Conservation (phyloP, 164 flowering plant species). For the Houttuynia cordata region DNA sequence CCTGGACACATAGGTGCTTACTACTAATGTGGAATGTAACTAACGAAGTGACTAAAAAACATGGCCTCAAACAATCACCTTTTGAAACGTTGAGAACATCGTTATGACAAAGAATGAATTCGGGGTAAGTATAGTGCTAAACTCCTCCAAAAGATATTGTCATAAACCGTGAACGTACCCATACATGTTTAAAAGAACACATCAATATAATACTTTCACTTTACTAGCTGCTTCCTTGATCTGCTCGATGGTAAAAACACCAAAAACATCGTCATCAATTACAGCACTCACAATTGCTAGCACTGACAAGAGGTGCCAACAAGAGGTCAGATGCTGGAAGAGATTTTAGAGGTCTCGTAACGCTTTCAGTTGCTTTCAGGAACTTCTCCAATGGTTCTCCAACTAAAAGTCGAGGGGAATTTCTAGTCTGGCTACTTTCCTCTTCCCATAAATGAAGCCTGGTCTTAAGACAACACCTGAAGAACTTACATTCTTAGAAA, state of each 20-base stretch:
- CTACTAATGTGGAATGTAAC: no score
- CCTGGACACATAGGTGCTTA: no score
- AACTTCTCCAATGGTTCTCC: slow-evolving; percentile 80
- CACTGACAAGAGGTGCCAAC: slow-evolving; percentile 84
- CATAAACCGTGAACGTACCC: no score
- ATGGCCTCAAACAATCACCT: no score
- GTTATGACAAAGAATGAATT: no score
- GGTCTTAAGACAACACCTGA: slow-evolving; percentile 91
- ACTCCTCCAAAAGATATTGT: not conserved
- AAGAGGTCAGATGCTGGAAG: slow-evolving; percentile 88
- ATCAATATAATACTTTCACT: slow-evolving; percentile 34
- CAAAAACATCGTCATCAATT: slow-evolving; percentile 75
- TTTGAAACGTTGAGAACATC: no score
- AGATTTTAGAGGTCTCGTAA: slow-evolving; percentile 58
- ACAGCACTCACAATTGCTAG: slow-evolving; percentile 69
- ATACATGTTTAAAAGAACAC: no score
- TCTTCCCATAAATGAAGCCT: slow-evolving; percentile 87
- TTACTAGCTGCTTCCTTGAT: slow-evolving; percentile 87
- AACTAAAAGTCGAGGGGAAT: slow-evolving; percentile 78
- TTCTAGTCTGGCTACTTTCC: slow-evolving; percentile 71
- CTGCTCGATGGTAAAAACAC: slow-evolving; percentile 85
- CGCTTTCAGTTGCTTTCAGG: slow-evolving; percentile 46
- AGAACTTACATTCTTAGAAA: not conserved
- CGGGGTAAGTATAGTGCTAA: no score
- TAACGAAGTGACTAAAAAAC: no score